phyloP scores from a whole-genome alignment of 805 yeast species.

The Nakazawaea anatomiae region DNA sequence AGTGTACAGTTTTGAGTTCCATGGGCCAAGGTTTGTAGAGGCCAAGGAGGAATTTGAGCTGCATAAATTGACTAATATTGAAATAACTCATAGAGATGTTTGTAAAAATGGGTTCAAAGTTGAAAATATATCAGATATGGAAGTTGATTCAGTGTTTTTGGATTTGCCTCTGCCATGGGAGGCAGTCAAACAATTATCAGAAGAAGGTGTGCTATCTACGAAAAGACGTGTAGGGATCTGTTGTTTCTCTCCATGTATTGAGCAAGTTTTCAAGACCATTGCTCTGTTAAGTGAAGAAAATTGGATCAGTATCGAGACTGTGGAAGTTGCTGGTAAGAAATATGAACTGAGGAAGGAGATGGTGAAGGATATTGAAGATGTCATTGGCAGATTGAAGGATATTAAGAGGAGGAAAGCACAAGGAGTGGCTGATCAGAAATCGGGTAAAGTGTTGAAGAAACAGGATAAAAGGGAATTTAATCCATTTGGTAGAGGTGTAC shows the following conservation, averaged over 20 bases:
- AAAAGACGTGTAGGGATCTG: conserved; percentile 64
- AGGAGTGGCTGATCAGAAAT: conserved; percentile 45
- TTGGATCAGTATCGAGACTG: conserved; percentile 87
- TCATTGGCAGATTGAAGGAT: conserved; percentile 71
- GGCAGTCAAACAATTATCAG: conserved; percentile 71
- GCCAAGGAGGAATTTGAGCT: conserved; percentile 71
- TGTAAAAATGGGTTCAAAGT: conserved; percentile 79
- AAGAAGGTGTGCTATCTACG: conserved; percentile 45
- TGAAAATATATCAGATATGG: conserved; percentile 29
- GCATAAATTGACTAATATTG: conserved; percentile 52
- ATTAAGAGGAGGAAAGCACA: conserved; percentile 66
- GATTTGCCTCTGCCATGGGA: conserved; percentile 98
- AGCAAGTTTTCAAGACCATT: conserved; percentile 88
- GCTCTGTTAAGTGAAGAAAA: conserved; percentile 68
- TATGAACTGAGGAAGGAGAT: conserved; percentile 90
- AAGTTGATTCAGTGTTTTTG: conserved; percentile 73
- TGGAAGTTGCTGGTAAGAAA: conserved; percentile 76
- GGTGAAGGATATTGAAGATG: conserved; percentile 78
- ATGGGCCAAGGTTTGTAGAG: conserved; percentile 73
- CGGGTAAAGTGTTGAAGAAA: conserved; percentile 8
- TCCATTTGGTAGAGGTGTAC: conserved; percentile 88
- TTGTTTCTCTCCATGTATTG: conserved; percentile 97
- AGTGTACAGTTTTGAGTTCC: conserved; percentile 86
- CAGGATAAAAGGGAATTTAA: conserved; percentile 43
- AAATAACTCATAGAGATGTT: conserved; percentile 85